phyloP scores from a whole-genome alignment of 2,329 filamentous ascomycete genomes.

The Ilyonectria mors-panacis region DNA sequence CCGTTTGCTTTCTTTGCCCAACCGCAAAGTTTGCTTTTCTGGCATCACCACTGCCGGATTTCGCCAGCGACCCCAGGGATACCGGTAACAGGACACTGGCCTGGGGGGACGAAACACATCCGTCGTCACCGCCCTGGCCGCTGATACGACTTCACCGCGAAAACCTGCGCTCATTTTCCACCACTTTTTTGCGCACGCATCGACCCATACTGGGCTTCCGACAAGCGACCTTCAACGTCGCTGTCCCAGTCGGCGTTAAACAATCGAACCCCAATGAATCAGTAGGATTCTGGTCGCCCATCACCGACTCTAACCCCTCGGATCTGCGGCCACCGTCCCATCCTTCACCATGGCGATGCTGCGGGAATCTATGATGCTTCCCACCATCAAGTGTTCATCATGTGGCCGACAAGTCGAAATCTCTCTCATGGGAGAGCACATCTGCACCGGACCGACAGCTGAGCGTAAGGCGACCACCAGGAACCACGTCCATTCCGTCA shows the following conservation, averaged over 20 bases:
- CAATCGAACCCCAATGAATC: conserved; percentile 28
- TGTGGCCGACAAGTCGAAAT: conserved; percentile 86
- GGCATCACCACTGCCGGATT: conserved; percentile 2
- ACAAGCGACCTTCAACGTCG: conserved; percentile 11
- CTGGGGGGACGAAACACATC: conserved; percentile 48
- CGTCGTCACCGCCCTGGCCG: conserved; percentile 22
- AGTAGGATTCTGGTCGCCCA: conserved; percentile 20
- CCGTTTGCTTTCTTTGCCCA: background rate
- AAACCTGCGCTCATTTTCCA: conserved; percentile 17
- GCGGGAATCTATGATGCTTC: conserved; percentile 79
- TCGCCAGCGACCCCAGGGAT: conserved; percentile 43
- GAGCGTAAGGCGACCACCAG: conserved; percentile 58
- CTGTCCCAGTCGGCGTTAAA: conserved; percentile 17
- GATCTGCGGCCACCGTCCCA: conserved; percentile 2
- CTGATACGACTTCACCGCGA: conserved; percentile 31
- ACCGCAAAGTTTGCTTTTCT: conserved; percentile 11
- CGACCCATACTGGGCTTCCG: conserved; percentile 1
- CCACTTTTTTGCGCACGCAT: conserved; percentile 14
- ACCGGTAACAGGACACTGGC: conserved; percentile 47
- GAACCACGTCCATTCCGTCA: conserved; percentile 10
- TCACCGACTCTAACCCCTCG: conserved; percentile 20
- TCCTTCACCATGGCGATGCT: conserved; percentile 62
- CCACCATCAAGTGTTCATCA: conserved; percentile 89
- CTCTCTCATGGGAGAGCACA: conserved; percentile 87
- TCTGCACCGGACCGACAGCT: conserved; percentile 71